These are phyloP conservation scores for Pythium sukuiense DNA, from an alignment of 352 stramenopile species.

Conservation along the genomic window DNA sequence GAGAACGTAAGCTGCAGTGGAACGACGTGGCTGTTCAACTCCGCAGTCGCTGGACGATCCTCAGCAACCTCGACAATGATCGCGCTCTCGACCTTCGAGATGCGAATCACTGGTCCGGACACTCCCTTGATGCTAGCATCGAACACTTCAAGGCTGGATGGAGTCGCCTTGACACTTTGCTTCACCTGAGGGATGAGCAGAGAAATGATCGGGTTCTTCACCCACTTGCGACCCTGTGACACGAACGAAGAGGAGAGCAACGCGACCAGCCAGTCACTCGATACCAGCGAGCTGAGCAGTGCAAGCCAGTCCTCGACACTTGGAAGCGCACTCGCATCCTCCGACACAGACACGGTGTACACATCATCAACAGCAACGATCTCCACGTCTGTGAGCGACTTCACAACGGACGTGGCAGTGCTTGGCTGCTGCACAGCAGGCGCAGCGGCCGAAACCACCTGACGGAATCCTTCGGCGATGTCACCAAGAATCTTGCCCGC, in stretches of 20 bases:
- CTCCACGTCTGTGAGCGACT: conserved; percentile 15
- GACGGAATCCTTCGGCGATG: conserved; percentile 58
- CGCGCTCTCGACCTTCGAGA: conserved; percentile 34
- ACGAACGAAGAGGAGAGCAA: conserved; percentile 59
- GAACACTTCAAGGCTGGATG: conserved; percentile 15
- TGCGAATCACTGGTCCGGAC: conserved; percentile 49
- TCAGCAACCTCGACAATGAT: conserved; percentile 61
- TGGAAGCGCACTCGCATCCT: conserved; percentile 28
- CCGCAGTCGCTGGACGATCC: conserved; percentile 52
- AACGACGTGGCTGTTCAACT: conserved; percentile 43
- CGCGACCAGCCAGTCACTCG: conserved; percentile 52
- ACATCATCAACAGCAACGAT: conserved; percentile 29
- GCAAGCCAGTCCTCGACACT: conserved; percentile 43
- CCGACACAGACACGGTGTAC: conserved; percentile 34
- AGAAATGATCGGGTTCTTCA: conserved; percentile 58
- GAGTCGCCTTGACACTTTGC: conserved; percentile 42
- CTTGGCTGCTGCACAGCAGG: not conserved
- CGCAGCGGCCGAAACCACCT: conserved; percentile 34
- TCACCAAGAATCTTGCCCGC: conserved; percentile 72
- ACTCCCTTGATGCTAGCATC: conserved; percentile 28
- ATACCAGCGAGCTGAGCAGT: conserved; percentile 35
- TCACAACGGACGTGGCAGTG: not conserved
- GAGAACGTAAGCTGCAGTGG: conserved; percentile 59
- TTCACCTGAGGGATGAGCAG: conserved; percentile 47
- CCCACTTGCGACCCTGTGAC: conserved; percentile 60